Evolutionary conservation across 345 rosid genomes (phyloP), one percentile per base, ranked within the genome.

Genomic region (Erysimum cheiranthoides): DNA sequence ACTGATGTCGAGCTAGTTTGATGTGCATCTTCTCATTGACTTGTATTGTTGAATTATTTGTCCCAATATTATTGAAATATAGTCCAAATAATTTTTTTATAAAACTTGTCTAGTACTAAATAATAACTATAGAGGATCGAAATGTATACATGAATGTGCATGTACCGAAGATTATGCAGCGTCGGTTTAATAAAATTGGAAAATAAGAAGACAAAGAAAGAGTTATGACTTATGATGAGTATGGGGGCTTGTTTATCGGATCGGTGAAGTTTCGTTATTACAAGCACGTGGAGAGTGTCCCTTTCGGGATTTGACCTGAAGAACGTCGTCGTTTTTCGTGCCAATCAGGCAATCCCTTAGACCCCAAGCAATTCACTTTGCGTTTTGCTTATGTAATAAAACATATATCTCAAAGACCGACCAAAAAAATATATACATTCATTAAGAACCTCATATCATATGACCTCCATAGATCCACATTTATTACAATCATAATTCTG

Each of bases 341-440:
- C 64, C 25, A 51, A 74, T 54, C 47, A 53, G 64, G 9, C 65
- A 39, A 50, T 68, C 49, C 16, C 79, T 51, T 76, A 25, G 8
- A 68, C 31, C 49, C 31, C 70, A 76, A 68, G 79, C 79, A 76
- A 68, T 53, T 4, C 64, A 8, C 63, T 52, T 68, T 61, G 49
- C 64, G 50, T 53, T 68, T 52, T n/a, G 53, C 56, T 60, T 40
- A 8, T 45, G 58, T 21, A 31, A 16, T 16, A 58, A 28, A 67
- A 49, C 60, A 45, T n/a, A n/a, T n/a, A n/a, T 57, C 42, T 74
- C 59, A 50, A 61, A 32, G 79, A 68, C 69, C 79, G 74, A 75
- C 79, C 70, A 75, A 38, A 47, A 30, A 27, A 30, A 49, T 4
- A 27, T 32, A 9, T 34, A n/a, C 45, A 47, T 39, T 40, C 2